Percentiles rank a stretch among this genome's conserved stretches.
phyloP scores from a whole-genome alignment of 768 basidiomycete species.

The Agrocybe pediades region DNA sequence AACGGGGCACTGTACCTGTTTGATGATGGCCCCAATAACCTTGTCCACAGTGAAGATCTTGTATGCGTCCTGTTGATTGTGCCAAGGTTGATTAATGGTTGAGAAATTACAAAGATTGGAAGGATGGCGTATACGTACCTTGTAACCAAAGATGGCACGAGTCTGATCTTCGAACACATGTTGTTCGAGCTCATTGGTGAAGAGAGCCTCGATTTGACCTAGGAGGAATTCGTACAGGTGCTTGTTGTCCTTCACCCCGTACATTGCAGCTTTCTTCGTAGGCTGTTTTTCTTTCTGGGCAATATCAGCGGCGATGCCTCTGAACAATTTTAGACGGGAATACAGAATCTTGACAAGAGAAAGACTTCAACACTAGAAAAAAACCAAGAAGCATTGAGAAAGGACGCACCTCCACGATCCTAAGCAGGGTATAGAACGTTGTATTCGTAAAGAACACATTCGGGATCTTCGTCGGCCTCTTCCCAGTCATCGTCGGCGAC shows the following conservation, averaged over 20 bases:
- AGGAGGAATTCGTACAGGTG: conserved; percentile 83
- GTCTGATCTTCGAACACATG: conserved; percentile 88
- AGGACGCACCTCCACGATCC: conserved; percentile 74
- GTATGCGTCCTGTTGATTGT: conserved; percentile 61
- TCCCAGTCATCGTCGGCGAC: conserved; percentile 11
- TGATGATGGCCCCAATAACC: conserved; percentile 83
- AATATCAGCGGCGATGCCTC: conserved; percentile 59
- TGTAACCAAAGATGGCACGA: conserved; percentile 83
- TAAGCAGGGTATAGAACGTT: conserved; percentile 81
- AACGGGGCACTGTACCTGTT: conserved; percentile 56
- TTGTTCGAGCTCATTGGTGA: conserved; percentile 91
- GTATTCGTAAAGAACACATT: conserved; percentile 87
- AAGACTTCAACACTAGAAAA: conserved; percentile 1
- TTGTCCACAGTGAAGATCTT: conserved; percentile 95
- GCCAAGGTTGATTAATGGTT: neutral
- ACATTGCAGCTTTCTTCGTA: neutral
- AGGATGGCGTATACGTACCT: conserved; percentile 39
- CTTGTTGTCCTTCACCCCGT: conserved; percentile 37
- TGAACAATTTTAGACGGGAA: conserved; percentile 78
- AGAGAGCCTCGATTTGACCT: conserved; percentile 85
- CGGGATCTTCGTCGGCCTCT: conserved; percentile 39
- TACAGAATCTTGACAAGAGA: conserved; percentile 66
- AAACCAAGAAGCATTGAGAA: conserved; percentile 20
- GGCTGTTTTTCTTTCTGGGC: conserved; percentile 15
- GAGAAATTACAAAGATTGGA: neutral